Conservation (phyloP, 257 asterid species). For the Vinca minor region DNA sequence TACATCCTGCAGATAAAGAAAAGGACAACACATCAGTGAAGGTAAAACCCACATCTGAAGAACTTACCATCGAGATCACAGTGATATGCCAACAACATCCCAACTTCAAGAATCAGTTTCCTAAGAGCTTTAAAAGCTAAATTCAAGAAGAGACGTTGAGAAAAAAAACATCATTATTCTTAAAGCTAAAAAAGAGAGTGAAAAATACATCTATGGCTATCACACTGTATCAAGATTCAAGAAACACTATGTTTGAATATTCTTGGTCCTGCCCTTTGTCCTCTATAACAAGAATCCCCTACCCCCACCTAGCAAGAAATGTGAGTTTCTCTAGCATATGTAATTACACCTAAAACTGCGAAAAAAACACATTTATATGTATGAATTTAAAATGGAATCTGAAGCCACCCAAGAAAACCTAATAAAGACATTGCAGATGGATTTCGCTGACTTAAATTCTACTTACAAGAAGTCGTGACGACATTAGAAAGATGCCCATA, state of each 20-base stretch:
- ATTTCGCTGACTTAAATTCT: not conserved
- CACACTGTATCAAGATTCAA: not conserved
- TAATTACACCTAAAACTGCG: not conserved
- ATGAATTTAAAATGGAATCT: not conserved
- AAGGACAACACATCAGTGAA: not conserved
- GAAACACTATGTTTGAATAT: not conserved
- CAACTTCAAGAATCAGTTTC: conserved; percentile 81
- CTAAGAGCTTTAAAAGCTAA: conserved; percentile 82
- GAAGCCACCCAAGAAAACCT: too few species aligned
- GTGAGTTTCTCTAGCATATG: not conserved
- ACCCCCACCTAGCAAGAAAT: not conserved
- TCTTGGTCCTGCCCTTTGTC: not conserved
- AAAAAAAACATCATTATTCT: not conserved
- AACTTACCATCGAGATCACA: conserved; percentile 70
- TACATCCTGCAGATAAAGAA: not conserved
- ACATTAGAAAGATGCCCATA: not conserved
- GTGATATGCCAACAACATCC: conserved; percentile 78
- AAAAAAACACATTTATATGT: not conserved
- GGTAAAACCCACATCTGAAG: not conserved
- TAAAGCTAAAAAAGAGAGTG: not conserved
- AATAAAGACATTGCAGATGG: not conserved
- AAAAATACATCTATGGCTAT: not conserved
- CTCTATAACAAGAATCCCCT: not conserved
- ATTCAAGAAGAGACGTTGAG: conserved; percentile 1
- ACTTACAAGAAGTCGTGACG: not conserved